Percentiles rank a stretch among this genome's conserved stretches.
Evolutionary conservation across 768 basidiomycete genomes (phyloP).

Genomic region (Russula vinacea): DNA sequence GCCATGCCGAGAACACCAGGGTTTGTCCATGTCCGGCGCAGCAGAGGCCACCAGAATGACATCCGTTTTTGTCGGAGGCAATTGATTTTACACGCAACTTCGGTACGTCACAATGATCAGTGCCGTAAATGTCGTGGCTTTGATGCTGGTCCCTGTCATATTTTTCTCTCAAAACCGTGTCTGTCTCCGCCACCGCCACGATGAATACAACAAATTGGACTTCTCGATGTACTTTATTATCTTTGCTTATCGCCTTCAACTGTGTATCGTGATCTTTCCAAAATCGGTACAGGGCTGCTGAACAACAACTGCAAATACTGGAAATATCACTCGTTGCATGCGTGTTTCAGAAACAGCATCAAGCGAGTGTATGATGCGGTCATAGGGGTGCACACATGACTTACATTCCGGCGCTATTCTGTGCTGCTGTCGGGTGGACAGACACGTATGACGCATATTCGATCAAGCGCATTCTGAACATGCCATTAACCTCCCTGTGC

Average conservation of each 20-base stretch:
- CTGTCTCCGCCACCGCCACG: background rate
- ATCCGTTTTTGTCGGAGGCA: constrained; percentile 7
- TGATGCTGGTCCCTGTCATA: background rate
- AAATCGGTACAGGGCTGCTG: constrained; percentile 7
- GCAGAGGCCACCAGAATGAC: background rate
- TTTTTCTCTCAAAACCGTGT: background rate
- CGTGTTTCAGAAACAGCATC: constrained; percentile 6
- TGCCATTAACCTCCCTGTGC: too few relatives aligned
- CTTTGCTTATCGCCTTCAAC: constrained; percentile 7
- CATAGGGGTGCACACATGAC: constrained; percentile 1
- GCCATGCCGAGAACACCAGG: too few relatives aligned
- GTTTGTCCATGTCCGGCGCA: background rate
- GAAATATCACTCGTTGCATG: background rate
- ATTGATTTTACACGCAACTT: background rate
- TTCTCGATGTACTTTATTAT: constrained; percentile 6
- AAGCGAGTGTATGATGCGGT: background rate
- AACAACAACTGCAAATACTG: constrained; percentile 7
- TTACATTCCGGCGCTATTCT: background rate
- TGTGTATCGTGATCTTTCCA: constrained; percentile 2
- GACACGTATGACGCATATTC: constrained; percentile 7
- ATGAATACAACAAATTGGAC: background rate
- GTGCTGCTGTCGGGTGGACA: background rate
- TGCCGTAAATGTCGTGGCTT: constrained; percentile 1
- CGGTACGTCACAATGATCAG: constrained; percentile 18
- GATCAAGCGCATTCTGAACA: background rate